Percentiles rank a stretch among this genome's conserved stretches.
These are phyloP conservation scores for Colletotrichum brevisporum DNA, from an alignment of 2,329 filamentous ascomycete genomes.

Conservation along the genomic window DNA sequence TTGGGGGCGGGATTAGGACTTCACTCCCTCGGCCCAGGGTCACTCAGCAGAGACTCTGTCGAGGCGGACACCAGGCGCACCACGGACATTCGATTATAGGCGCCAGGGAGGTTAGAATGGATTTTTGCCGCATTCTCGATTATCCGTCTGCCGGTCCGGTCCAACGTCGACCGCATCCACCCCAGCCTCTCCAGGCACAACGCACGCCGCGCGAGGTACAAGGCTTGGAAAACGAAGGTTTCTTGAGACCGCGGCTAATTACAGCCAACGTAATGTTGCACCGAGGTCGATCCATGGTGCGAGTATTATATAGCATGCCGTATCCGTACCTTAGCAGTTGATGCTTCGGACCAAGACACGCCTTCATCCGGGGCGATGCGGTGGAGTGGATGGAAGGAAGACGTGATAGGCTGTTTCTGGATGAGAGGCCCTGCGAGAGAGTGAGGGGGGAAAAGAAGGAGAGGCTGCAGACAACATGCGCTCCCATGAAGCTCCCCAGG, in stretches of 20 bases:
- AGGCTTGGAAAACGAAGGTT: background rate
- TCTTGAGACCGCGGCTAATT: constrained; percentile 18
- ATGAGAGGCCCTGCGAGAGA: background rate
- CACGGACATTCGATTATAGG: constrained; percentile 19
- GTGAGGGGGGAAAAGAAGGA: background rate
- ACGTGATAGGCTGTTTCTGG: background rate
- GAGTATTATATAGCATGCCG: background rate
- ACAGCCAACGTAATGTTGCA: constrained; percentile 16
- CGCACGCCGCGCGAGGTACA: background rate
- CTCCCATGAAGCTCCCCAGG: constrained; percentile 27
- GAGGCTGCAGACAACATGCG: constrained; percentile 9
- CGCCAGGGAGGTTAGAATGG: constrained; percentile 3
- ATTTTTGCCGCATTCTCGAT: too few species aligned
- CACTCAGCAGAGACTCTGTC: constrained; percentile 21
- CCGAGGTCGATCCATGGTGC: background rate
- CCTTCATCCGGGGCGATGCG: background rate
- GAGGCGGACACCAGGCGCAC: constrained; percentile 18
- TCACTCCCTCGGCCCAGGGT: background rate
- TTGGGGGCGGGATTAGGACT: background rate
- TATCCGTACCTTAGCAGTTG: constrained; percentile 5
- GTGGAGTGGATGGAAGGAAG: background rate
- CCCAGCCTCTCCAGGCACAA: background rate
- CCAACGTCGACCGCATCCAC: too few species aligned
- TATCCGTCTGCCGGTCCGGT: too few species aligned
- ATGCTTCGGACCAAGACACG: background rate